A percentile compares a stretch with the other conserved stretches of the same genome.
These are phyloP conservation scores for Tilletiaria anomala DNA, from an alignment of 1,284 basidiomycete genomes.

Conservation along the genomic window DNA sequence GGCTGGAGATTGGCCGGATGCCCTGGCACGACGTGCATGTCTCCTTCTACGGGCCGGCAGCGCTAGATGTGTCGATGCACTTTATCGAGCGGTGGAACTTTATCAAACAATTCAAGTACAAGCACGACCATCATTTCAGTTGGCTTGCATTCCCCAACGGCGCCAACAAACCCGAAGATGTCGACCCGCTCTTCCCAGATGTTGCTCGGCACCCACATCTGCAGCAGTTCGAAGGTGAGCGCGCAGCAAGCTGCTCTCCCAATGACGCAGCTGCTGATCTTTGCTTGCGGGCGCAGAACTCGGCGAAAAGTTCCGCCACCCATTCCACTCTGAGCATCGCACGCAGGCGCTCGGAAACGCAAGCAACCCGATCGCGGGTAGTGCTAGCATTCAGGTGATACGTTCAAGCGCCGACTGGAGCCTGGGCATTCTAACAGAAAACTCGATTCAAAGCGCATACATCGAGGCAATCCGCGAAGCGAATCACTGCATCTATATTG, in stretches of 20 bases:
- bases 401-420: conserved; percentile 80
- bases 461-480: conserved; percentile 67
- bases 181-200: not conserved
- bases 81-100: conserved; percentile 72
- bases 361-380: conserved; percentile 10
- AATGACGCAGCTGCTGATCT: no score
- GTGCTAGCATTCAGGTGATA: conserved; percentile 55
- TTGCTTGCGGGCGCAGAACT: no score
- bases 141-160: conserved; percentile 75
- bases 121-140: conserved; percentile 45
- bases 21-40: conserved; percentile 45
- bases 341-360: conserved; percentile 1
- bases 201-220: not conserved
- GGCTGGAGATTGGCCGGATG: conserved; percentile 46
- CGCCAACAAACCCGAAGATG: conserved; percentile 47
- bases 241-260: no score
- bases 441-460: conserved; percentile 45
- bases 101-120: conserved; percentile 38
- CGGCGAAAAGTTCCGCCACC: conserved; percentile 13
- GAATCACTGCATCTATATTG: conserved; percentile 67
- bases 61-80: conserved; percentile 78
- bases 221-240: not conserved
- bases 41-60: conserved; percentile 65
- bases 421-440: conserved; percentile 59
- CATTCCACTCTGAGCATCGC: conserved; percentile 5